Base-by-base conservation (phyloP, 2,329 filamentous ascomycete genomes). In the Lasiodiplodia sp. region DNA sequence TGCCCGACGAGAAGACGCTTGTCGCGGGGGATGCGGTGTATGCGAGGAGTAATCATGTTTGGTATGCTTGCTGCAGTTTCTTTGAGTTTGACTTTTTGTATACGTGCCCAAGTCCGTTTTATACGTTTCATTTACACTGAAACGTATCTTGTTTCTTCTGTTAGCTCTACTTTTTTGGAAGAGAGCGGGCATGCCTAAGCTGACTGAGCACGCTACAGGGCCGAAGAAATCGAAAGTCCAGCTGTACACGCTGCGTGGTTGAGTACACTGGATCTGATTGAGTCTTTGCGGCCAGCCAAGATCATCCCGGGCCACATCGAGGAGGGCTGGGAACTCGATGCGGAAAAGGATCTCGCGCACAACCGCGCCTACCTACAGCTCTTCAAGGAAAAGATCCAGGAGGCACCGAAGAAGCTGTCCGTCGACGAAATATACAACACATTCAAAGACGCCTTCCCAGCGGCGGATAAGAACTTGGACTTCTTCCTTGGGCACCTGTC, bases 401-500 rank as follows among this genome's bases (percentile, higher is more conserved):
- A 75, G 55, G 75, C 76, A 8, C 51, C 69, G 4, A 68, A 69
- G 40, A 76, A 76, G 70, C 70, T 72, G 8, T 34, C 66, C 14
- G 76, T 77, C 3, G 68, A 75, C 5, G 77, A 78, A 16, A 68
- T 79, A 18, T 78, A 70, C 69, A 64, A 70, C n/a, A 73, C 71
- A 6, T 79, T 79, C 70, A 72, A 74, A 51, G 64, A 70, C 16
- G 73, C 75, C 7, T 78, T 78, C 53, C 75, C 75, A 10, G 66
- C 74, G 40, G 73, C 72, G 6, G 69, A 73, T 3, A 74, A 75
- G 69, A 78, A 79, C 18, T 64, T 77, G n/a, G 75, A 78, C 21
- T 78, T 78, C 72, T 78, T 79, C 69, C 31, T 79, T 21, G 76
- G 75, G 5, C 75, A 79, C 69, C 53, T 79, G 62, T 71, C 72